Base-by-base conservation (phyloP, 306 rosid genomes). In the Castanospermum australe region DNA sequence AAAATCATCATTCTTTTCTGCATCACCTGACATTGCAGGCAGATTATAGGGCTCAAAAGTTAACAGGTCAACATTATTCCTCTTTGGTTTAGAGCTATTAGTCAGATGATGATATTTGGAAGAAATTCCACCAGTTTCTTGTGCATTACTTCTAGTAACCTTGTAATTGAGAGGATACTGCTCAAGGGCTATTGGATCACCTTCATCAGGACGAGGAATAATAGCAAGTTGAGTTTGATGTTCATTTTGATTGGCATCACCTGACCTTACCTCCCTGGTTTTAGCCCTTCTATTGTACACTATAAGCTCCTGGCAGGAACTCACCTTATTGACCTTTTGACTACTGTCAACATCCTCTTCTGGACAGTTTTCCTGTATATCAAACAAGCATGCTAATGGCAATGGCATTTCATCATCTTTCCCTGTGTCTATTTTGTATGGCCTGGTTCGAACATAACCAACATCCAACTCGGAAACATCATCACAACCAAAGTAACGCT, bases 401-500 rank as follows among this genome's bases (percentile, higher is more conserved):
- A 92, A 28, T 36, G 79, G 67, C 88, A 90, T 21, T 70, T 92
- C 99, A 28, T 87, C 90, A 30, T 89, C 97, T 73, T 71, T 71
- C 54, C 45, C 64, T 3, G 78, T 79, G 50, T 79, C 89, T 41
- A 82, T 39, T 82, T 76, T 89, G 73, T 84, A 88, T 60, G 90
- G 89, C 84, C 84, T 75, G 75, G 78, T 81, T 74, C 93, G 86
- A 35, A 87, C 73, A 74, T 47, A 77, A 62, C 96, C 97, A 85
- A 91, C 81, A 70, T 87, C 91, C 24, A 84, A 67, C 84, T 86
- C 86, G 13, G 87, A 54, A 18, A 78, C 79, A 68, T 50, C 57
- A 65, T 85, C 87, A 62, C 87, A 88, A 24, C 92, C 99, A 77
- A 92, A 75, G 82, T 91, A 94, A 20, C 99, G 95, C 55, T 91